Conservation (phyloP, 306 rosid genomes). For the Trifolium dubium region DNA sequence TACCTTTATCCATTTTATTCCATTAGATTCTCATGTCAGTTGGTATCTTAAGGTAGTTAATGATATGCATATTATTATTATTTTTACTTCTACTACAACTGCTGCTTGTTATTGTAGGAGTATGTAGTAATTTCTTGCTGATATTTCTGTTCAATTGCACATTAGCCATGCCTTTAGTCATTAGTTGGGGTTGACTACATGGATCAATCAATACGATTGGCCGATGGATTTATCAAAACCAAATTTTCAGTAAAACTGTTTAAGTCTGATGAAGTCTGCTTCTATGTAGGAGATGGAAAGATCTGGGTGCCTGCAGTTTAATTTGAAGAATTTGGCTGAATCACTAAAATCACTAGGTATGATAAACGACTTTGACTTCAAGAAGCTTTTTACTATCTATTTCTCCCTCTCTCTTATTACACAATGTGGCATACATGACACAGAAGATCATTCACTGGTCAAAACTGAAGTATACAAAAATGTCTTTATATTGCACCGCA, state of each 20-base stretch:
- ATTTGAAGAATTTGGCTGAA: conserved; percentile 72
- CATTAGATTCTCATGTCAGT: conserved; percentile 3
- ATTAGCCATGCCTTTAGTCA: conserved; percentile 12
- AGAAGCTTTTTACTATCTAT: conserved; percentile 34
- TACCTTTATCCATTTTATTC: conserved; percentile 21
- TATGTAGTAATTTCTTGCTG: not conserved
- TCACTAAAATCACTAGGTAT: conserved; percentile 81
- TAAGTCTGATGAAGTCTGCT: conserved; percentile 43
- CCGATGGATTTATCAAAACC: conserved; percentile 10
- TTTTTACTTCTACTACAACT: not conserved
- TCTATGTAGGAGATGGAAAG: conserved; percentile 81
- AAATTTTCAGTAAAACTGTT: conserved; percentile 19
- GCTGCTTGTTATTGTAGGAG: conserved; percentile 13
- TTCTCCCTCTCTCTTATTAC: not conserved
- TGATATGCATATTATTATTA: conserved; percentile 2
- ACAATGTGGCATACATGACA: conserved; percentile 1
- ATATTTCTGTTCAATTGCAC: conserved; percentile 27
- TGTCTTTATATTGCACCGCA: not conserved
- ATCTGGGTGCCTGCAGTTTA: conserved; percentile 62
- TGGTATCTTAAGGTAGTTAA: conserved; percentile 26
- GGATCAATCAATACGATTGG: conserved; percentile 7
- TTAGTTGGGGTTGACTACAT: conserved; percentile 10
- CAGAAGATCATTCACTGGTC: not conserved
- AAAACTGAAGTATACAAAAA: conserved; percentile 29
- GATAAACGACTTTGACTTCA: conserved; percentile 36